Base-by-base conservation (phyloP, 768 basidiomycete genomes). In the Clitopilus passeckerianus region DNA sequence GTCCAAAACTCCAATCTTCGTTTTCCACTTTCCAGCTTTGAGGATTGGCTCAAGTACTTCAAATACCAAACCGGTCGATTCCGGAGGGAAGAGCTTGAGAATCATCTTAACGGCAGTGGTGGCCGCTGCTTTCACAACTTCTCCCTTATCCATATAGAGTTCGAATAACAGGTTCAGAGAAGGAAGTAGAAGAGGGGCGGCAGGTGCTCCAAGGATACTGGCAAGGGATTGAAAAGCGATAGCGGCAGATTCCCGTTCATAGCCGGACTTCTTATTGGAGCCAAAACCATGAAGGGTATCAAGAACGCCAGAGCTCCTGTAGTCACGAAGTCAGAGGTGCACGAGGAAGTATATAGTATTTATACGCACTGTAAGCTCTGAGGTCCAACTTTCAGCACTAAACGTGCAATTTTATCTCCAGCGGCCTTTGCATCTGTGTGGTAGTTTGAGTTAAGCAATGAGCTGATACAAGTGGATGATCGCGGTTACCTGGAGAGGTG, bases 1-100 rank as follows among this genome's bases (percentile, higher is more conserved):
- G 65, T 97, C 94, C 33, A 98, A 76, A 6, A 87, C 92, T 15
- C 91, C 94, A n/a, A 97, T 89, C 78, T 98, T 98, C 59, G 89
- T 86, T 63, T 88, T 84, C 96, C 96, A 98, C 75, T 97, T 96
- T 52, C 92, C 93, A 54, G 80, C 81, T 58, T 93, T 89, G 22
- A 98, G 71, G 61, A 95, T 84, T 27, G 78, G 78, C 67, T 89
- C 89, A 24, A 98, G 79, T 23, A 78, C 74, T 43, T 84, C 78
- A 64, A 91, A 92, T 6, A 89, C 84, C 57, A 83, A 66, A 27
- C 84, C 77, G n/a, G 81, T 86, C 2, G 90, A 81, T 71, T 97
- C 94, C 1, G 93, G 86, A 35, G 95, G 93, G 59, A 86, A 85
- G 50, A 89, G 81, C 68, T 92, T 92, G 61, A 96, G 74, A 70